Base-by-base conservation (phyloP, 1,139 yeast species). In the Pichia sp. region DNA sequence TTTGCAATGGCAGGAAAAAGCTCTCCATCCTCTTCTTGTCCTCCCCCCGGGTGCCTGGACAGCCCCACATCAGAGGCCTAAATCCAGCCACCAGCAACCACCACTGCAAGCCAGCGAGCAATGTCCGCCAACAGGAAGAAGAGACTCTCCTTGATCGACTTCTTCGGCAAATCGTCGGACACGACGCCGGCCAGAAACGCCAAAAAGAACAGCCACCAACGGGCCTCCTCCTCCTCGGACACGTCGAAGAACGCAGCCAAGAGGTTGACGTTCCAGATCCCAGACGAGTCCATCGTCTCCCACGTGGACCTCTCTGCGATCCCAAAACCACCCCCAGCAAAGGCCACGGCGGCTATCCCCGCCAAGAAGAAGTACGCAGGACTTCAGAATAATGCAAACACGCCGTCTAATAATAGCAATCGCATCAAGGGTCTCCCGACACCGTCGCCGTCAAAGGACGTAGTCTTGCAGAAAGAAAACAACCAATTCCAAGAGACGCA, bases 101-200 rank as follows among this genome's bases (percentile, higher is more conserved):
- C n/a, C n/a, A n/a, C n/a, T n/a, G n/a, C n/a, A n/a, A n/a, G n/a
- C n/a, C n/a, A n/a, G n/a, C n/a, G n/a, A 8, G 16, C 19, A 2
- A 52, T 53, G 56, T 18, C 54, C 2, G 46, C 19, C 12, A 45
- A 54, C 16, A 54, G 45, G 23, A 51, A 47, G 39, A 54, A 54
- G 43, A 51, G 56, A 18, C 47, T 54, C 2, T 54, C 56, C 0
- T 22, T 54, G 9, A 44, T 44, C 36, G 51, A 51, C 25, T 47
- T 54, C 18, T 54, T 54, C 43, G 54, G 54, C 10, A 54, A 49
- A 19, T 43, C 54, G 1, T 39, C 52, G n/a, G 48, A 53, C 3
- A 19, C 21, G n/a, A n/a, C 37, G 37, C 18, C 39, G 12, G 1
- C 50, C 7, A 36, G 34, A 19, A 30, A 18, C 26, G 36, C 39